These are phyloP conservation scores for Sporisorium scitamineum DNA, from an alignment of 1,284 basidiomycete species.

Conservation along the genomic window DNA sequence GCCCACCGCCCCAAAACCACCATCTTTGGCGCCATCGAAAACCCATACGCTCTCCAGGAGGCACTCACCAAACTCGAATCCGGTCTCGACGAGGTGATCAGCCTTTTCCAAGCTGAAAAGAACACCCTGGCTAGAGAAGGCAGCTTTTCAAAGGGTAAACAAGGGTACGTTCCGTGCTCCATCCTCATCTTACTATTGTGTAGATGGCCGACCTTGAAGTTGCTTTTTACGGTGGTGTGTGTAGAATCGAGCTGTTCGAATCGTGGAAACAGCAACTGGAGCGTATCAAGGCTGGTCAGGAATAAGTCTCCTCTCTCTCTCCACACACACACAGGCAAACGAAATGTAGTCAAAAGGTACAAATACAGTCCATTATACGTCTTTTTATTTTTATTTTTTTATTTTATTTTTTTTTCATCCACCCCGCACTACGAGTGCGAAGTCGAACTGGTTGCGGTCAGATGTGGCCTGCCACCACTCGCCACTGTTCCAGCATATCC, in stretches of 20 bases:
- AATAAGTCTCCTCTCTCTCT: constrained; percentile 12
- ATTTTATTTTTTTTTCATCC: too few species aligned
- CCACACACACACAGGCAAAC: neutral
- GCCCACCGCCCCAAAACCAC: constrained; percentile 39
- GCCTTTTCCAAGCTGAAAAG: constrained; percentile 57
- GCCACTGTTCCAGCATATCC: neutral
- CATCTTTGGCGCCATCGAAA: constrained; percentile 59
- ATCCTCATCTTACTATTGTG: neutral
- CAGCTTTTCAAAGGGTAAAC: constrained; percentile 56
- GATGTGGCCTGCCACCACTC: neutral
- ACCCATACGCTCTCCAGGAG: constrained; percentile 59
- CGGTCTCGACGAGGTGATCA: constrained; percentile 57
- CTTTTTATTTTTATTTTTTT: too few species aligned
- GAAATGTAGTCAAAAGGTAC: neutral
- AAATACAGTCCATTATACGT: constrained; percentile 2
- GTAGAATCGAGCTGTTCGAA: constrained; percentile 52
- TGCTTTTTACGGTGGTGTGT: neutral
- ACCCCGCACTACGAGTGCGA: neutral
- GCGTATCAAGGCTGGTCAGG: constrained; percentile 53
- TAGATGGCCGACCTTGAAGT: constrained; percentile 1
- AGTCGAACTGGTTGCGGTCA: neutral
- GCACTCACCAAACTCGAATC: constrained; percentile 55
- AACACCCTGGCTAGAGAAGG: constrained; percentile 57
- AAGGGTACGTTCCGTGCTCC: constrained; percentile 39
- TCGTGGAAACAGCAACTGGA: constrained; percentile 58